These are phyloP conservation scores for Stagonosporopsis vannaccii DNA, from an alignment of 2,329 filamentous ascomycete species.

Conservation along the genomic window DNA sequence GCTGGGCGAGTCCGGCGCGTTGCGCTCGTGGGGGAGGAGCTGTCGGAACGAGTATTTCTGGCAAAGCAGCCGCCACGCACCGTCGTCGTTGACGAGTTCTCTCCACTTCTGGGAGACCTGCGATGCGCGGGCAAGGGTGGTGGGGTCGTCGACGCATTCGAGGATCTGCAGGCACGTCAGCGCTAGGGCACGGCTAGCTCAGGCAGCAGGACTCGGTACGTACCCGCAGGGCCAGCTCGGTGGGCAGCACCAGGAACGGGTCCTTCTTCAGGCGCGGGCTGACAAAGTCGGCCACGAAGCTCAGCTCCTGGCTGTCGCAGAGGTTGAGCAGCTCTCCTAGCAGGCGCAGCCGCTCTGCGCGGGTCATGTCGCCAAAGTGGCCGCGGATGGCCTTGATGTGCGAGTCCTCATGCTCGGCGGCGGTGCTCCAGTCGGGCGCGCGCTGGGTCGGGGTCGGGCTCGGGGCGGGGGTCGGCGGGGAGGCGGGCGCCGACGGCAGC, in stretches of 20 bases:
- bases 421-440: slow-evolving; percentile 77
- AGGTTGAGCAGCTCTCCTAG: slow-evolving; percentile 89
- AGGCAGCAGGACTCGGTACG: slow-evolving; percentile 39
- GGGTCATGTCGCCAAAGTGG: slow-evolving; percentile 79
- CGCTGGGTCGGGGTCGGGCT: slow-evolving; percentile 70
- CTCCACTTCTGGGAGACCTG: slow-evolving; percentile 97
- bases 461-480: slow-evolving; percentile 71
- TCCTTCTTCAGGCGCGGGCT: slow-evolving; percentile 95
- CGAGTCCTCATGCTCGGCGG: slow-evolving; percentile 81
- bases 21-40: slow-evolving; percentile 57
- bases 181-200: not conserved
- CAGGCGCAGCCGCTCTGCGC: slow-evolving; percentile 78
- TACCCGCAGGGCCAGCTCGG: slow-evolving; percentile 90
- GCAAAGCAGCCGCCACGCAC: slow-evolving; percentile 97
- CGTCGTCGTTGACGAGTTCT: slow-evolving; percentile 92
- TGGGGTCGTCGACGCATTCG: slow-evolving; percentile 96
- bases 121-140: slow-evolving; percentile 88
- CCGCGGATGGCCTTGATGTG: slow-evolving; percentile 80
- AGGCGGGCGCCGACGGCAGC: slow-evolving; percentile 70
- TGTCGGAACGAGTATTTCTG: slow-evolving; percentile 89
- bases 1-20: slow-evolving; percentile 33
- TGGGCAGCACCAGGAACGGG: slow-evolving; percentile 88
- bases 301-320: slow-evolving; percentile 93
- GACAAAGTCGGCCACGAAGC: slow-evolving; percentile 95
- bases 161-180: slow-evolving; percentile 70